phyloP scores from a whole-genome alignment of 495 filamentous ascomycete species.

The Penicillium taxi region DNA sequence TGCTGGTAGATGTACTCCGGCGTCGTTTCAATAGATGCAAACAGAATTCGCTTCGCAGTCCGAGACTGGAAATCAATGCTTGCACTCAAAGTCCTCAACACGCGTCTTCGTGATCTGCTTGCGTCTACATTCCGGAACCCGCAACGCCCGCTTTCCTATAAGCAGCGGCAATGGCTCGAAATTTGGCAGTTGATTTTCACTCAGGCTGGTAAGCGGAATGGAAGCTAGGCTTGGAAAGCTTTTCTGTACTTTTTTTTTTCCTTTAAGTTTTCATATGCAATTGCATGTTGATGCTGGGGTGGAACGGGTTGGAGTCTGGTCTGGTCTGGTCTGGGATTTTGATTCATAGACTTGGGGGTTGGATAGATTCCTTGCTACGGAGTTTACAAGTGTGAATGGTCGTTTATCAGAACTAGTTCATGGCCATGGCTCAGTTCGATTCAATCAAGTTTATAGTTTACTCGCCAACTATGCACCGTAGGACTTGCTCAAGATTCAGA shows the following conservation, averaged over 20 bases:
- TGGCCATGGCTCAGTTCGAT: too few relatives aligned
- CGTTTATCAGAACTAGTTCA: too few relatives aligned
- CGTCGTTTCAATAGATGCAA: constrained; percentile 74
- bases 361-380: not conserved
- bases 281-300: too few relatives aligned
- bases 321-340: not conserved
- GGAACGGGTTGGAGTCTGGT: too few relatives aligned
- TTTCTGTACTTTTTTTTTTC: constrained; percentile 1
- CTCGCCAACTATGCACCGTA: not conserved
- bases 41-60: constrained; percentile 76
- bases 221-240: constrained; percentile 6
- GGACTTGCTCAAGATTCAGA: not conserved
- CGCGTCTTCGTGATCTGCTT: constrained; percentile 61
- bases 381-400: not conserved
- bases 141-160: constrained; percentile 55
- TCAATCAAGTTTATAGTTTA: too few relatives aligned
- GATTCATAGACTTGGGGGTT: not conserved
- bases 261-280: not conserved
- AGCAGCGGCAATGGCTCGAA: constrained; percentile 69
- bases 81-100: constrained; percentile 68
- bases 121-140: constrained; percentile 61
- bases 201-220: constrained; percentile 27
- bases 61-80: constrained; percentile 89
- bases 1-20: constrained; percentile 66
- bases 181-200: constrained; percentile 48